phyloP scores from a whole-genome alignment of 257 asterid genomes.

The Salvia rosmarinus region DNA sequence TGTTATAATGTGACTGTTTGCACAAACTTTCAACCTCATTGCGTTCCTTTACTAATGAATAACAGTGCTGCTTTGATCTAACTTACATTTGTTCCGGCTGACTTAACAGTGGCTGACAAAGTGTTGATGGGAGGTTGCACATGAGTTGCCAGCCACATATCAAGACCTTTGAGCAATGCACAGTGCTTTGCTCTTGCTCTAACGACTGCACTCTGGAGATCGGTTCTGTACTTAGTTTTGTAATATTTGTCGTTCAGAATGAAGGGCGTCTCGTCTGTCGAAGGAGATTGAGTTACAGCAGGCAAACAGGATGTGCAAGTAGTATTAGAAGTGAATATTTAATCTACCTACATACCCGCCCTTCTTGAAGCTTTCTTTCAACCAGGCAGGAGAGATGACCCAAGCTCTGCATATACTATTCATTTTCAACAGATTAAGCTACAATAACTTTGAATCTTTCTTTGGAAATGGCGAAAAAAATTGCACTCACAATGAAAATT shows the following conservation, averaged over 20 bases:
- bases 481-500: background rate
- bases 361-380: conserved; percentile 80
- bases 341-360: conserved; percentile 73
- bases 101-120: conserved; percentile 60
- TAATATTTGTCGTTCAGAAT: conserved; percentile 73
- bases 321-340: background rate
- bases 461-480: background rate
- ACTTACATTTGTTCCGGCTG: conserved; percentile 94
- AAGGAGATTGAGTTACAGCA: conserved; percentile 31
- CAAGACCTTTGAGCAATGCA: conserved; percentile 70
- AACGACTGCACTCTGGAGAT: conserved; percentile 64
- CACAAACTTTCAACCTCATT: background rate
- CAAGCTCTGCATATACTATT: conserved; percentile 64
- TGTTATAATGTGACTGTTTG: background rate
- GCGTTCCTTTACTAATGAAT: background rate
- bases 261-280: conserved; percentile 75
- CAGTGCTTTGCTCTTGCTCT: conserved; percentile 61
- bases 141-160: conserved; percentile 70
- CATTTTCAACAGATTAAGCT: conserved; percentile 1
- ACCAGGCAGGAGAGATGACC: conserved; percentile 86
- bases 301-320: background rate
- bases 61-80: background rate
- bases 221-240: conserved; percentile 52
- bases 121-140: conserved; percentile 67
- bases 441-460: background rate